A percentile compares a stretch with the other conserved stretches of the same genome.
Evolutionary conservation across 1,284 basidiomycete species (phyloP).

Genomic region (Stereum hirsutum): DNA sequence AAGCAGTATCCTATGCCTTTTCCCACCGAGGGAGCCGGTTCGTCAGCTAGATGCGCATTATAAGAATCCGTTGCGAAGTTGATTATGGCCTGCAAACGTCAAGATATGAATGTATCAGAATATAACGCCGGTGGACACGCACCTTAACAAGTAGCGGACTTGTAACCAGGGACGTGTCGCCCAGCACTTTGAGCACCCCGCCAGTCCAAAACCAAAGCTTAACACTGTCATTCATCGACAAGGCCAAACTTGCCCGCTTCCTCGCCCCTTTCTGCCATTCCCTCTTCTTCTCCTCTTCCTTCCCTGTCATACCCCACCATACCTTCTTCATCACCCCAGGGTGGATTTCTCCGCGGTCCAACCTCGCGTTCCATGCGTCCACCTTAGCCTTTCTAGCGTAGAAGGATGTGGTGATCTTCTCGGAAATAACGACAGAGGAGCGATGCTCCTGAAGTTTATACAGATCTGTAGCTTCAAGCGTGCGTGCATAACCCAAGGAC

Average conservation of each 20-base stretch:
- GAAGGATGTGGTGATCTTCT: constrained; percentile 58
- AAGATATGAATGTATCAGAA: background rate
- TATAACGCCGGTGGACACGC: background rate
- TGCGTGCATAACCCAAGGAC: constrained; percentile 62
- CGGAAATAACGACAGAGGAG: constrained; percentile 48
- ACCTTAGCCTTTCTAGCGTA: constrained; percentile 50
- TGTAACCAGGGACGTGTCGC: constrained; percentile 66
- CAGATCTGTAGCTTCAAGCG: constrained; percentile 78
- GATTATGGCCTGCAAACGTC: constrained; percentile 51
- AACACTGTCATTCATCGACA: constrained; percentile 77
- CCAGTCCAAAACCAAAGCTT: constrained; percentile 79
- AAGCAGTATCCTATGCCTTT: constrained; percentile 71
- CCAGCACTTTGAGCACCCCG: constrained; percentile 68
- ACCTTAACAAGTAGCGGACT: constrained; percentile 73
- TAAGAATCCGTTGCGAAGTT: constrained; percentile 67
- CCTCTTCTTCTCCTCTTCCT: constrained; percentile 45
- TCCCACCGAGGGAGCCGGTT: constrained; percentile 47
- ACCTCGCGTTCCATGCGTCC: constrained; percentile 57
- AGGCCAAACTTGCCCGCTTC: constrained; percentile 58
- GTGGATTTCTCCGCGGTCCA: constrained; percentile 56
- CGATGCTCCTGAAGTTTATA: constrained; percentile 70
- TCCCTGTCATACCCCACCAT: constrained; percentile 48
- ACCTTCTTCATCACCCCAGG: constrained; percentile 38
- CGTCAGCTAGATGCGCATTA: constrained; percentile 36
- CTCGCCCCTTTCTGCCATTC: constrained; percentile 50